Evolutionary conservation across 2,329 filamentous ascomycete genomes (phyloP), one percentile per base, ranked within the genome.

Genomic region (Coniella lustricola): DNA sequence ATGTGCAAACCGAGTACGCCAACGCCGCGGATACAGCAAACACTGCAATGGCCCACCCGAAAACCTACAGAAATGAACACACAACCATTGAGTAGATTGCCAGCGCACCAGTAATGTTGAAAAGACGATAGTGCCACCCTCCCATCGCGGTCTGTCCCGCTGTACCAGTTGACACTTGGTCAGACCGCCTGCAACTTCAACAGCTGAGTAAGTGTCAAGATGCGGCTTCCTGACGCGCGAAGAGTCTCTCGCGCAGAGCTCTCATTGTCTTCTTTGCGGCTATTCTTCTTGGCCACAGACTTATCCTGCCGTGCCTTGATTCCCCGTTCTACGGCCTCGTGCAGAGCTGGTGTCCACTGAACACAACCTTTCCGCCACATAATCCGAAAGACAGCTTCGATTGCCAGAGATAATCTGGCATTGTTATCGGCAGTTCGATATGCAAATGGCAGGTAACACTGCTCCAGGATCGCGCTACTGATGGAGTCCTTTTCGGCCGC

Each of bases 371-470:
- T 58, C 3, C 50, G 48, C 64, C 70, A 75, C 3, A 77, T 63
- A 7, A 82, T 66, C 39, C 81, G 73, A 25, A 87, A 59, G 43
- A 88, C 64, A 2, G 72, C 73, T 65, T 91, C 87, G 0, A 89
- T 67, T 25, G 86, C 63, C 9, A 90, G 65, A 2, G 83, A 82
- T 33, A 90, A 72, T 61, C 85, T 86, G 22, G 83, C 82, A 56
- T 93, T 90, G 54, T 89, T 85, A 17, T 79, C 74, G 1, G 76
- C 64, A 0, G 75, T 79, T 50, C 78, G 82, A 1, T 87, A 84
- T 0, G 83, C 71, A 55, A 76, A 81, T 0, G 79, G 79, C 2
- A 89, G 72, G 61, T 81, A 90, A 58, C 81, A 82, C 37, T 70
- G 62, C 58, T 74, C 67, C 36, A 81, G 61, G 54, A 80, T 74